These are phyloP conservation scores for Aeminium ludgeri DNA, from an alignment of 495 filamentous ascomycete species.

Conservation along the genomic window DNA sequence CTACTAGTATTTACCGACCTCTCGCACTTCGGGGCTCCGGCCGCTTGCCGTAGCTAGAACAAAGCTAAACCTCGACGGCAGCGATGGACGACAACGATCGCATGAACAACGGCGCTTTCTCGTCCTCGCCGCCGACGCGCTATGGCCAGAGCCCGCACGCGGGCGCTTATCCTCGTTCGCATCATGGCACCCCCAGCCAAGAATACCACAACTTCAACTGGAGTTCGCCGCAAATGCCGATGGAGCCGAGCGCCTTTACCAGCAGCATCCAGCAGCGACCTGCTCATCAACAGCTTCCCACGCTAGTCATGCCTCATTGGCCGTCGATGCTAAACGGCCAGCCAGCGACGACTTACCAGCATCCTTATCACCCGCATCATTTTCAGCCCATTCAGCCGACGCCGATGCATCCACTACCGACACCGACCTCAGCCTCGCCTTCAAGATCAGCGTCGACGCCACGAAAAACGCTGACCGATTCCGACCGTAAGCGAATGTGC, in stretches of 20 bases:
- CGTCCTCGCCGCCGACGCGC: conserved; percentile 9
- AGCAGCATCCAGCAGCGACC: conserved; percentile 25
- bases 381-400: conserved; percentile 22
- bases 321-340: conserved; percentile 37
- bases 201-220: conserved; percentile 31
- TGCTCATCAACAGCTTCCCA: conserved; percentile 30
- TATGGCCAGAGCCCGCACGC: conserved; percentile 3
- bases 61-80: no score
- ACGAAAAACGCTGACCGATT: conserved; percentile 81
- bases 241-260: conserved; percentile 27
- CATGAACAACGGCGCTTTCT: no score
- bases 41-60: no score
- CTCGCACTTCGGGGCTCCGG: no score
- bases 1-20: no score
- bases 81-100: no score
- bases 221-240: conserved; percentile 22
- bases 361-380: conserved; percentile 19
- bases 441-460: conserved; percentile 41
- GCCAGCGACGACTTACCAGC: conserved; percentile 22
- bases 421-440: conserved; percentile 29
- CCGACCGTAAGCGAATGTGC: conserved; percentile 85
- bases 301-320: conserved; percentile 36
- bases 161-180: conserved; percentile 19
- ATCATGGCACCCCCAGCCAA: conserved; percentile 29
- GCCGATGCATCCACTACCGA: conserved; percentile 25